Percentiles rank a stretch among this genome's conserved stretches.
Conservation (phyloP, 306 rosid genomes). For the Sophora flavescens region DNA sequence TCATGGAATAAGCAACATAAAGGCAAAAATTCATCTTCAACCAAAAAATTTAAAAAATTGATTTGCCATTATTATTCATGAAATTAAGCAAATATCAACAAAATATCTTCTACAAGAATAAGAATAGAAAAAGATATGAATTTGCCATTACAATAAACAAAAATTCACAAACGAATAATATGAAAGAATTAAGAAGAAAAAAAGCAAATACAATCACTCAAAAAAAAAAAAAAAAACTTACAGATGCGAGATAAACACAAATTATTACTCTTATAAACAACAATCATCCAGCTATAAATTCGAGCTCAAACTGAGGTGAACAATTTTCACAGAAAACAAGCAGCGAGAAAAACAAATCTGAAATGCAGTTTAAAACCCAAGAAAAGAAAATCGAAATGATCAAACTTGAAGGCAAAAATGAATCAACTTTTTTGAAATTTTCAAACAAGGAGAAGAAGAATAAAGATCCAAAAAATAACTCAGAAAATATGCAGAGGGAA, state of each 20-base stretch:
- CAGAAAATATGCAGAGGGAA: not conserved
- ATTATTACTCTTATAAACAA: slow-evolving; percentile 13
- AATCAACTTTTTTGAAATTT: not conserved
- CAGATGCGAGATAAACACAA: slow-evolving; percentile 10
- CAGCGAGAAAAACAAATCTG: not conserved
- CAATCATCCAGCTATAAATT: not conserved
- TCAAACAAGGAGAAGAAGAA: not conserved
- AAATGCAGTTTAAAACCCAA: slow-evolving; percentile 15
- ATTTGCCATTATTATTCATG: not conserved
- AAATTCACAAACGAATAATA: not conserved
- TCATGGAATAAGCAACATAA: not conserved
- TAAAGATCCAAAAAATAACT: not conserved
- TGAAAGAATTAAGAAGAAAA: not conserved
- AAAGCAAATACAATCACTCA: not conserved
- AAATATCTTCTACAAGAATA: not conserved
- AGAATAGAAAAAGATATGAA: not conserved
- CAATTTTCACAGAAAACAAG: not conserved
- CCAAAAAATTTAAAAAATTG: not conserved
- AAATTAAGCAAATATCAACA: not conserved
- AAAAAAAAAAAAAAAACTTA: not conserved
- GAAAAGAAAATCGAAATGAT: not conserved
- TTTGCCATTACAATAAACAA: not conserved
- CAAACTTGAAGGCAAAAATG: not conserved
- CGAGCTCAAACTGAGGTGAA: not conserved
- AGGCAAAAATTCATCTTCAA: not conserved